These are phyloP conservation scores for Oryza rufipogon DNA, from an alignment of 176 grass and related monocot genomes.

Conservation along the genomic window DNA sequence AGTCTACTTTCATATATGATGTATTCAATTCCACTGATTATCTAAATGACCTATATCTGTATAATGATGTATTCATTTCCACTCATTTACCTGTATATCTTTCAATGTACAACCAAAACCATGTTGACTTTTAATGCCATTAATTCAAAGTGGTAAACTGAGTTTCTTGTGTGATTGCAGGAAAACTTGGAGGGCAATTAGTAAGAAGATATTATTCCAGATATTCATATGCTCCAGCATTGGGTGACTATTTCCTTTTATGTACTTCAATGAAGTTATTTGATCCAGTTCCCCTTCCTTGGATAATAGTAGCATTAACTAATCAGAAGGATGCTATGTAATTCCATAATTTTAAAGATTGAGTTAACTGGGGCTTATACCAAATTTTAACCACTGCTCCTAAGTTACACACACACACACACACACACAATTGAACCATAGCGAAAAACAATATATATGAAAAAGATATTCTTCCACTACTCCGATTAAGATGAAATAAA, in stretches of 20 bases:
- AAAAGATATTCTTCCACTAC: not conserved
- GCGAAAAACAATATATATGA: not conserved
- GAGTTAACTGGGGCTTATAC: not conserved
- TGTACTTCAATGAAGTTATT: not conserved
- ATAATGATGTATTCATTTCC: not conserved
- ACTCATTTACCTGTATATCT: not conserved
- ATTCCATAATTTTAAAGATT: not conserved
- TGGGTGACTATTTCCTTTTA: constrained; percentile 35
- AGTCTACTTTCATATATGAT: too few species aligned
- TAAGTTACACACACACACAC: not conserved
- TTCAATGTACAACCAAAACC: not conserved
- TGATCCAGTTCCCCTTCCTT: not conserved
- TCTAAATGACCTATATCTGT: not conserved
- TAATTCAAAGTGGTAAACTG: not conserved
- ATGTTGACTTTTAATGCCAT: not conserved
- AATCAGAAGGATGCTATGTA: not conserved
- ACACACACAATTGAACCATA: not conserved
- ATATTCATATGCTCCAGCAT: constrained; percentile 57
- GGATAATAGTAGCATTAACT: not conserved
- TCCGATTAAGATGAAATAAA: not conserved
- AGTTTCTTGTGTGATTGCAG: constrained; percentile 30
- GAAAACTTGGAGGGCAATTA: constrained; percentile 46
- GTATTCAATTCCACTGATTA: not conserved
- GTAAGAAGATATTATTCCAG: constrained; percentile 40
- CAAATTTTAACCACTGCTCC: not conserved